Conservation (phyloP, 306 rosid species). For the Crotalaria pallida region DNA sequence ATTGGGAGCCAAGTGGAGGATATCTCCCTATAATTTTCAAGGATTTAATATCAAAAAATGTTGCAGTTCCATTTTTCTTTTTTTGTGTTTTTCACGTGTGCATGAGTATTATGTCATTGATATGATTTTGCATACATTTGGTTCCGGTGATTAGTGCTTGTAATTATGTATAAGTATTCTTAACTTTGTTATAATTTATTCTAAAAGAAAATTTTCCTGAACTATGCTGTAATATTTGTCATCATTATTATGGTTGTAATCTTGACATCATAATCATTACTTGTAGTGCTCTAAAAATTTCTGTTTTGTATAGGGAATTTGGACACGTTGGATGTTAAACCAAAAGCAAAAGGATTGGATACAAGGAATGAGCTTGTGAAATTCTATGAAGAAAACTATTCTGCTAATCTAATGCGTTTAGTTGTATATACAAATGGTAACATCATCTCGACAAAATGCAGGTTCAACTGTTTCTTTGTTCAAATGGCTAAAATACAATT, state of each 20-base stretch:
- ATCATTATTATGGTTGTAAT: not conserved
- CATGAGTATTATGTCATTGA: not conserved
- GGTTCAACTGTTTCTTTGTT: not conserved
- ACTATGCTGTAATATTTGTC: conserved; percentile 10
- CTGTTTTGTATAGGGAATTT: conserved; percentile 54
- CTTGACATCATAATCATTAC: conserved; percentile 9
- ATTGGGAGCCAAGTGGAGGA: conserved; percentile 3
- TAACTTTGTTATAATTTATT: not conserved
- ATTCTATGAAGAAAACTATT: conserved; percentile 75
- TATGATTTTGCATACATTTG: conserved; percentile 16
- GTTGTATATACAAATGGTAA: conserved; percentile 80
- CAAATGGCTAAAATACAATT: conserved; percentile 4
- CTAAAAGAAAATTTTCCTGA: not conserved
- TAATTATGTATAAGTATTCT: not conserved
- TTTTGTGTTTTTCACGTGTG: not conserved
- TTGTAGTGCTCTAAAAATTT: conserved; percentile 4
- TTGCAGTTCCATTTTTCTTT: not conserved
- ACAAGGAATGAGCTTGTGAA: conserved; percentile 78
- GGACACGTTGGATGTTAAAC: conserved; percentile 94
- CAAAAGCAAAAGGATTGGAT: conserved; percentile 80
- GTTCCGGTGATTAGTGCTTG: not conserved
- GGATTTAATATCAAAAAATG: not conserved
- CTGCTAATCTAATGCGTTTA: conserved; percentile 83
- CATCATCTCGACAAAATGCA: conserved; percentile 5
- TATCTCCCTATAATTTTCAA: not conserved